Base-by-base conservation (phyloP, 768 basidiomycete species). In the Antrodiella citrinella region DNA sequence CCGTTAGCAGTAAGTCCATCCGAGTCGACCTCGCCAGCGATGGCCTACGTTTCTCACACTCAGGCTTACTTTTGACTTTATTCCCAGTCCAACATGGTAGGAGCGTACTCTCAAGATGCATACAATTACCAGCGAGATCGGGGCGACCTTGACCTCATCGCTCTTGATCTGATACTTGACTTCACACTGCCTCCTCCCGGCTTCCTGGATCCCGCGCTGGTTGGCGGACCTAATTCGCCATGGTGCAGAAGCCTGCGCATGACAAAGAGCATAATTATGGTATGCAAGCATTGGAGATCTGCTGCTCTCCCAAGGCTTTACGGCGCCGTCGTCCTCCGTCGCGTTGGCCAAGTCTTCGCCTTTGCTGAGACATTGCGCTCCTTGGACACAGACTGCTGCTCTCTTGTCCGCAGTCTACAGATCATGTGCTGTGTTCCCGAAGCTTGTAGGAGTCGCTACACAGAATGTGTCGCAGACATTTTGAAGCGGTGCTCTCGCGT, bases 241-340 rank as follows among this genome's bases (percentile, higher is more conserved):
- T 52, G 51, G 51, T 20, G 30, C 7, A 4, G 45, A n/a, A 38
- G 24, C 7, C 19, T 52, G 15, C 46, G 51, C 5, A 47, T 21
- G 23, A 52, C 48, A 47, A 52, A 52, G 21, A 26, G 26, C 4
- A 21, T 52, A 12, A 42, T 22, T 13, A 26, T 49, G 12, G 47
- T 52, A 3, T 52, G 47, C 40, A 47, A 39, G 30, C 9, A 12
- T 5, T 52, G 51, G 51, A 3, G 23, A 4, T 3, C 3, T 4
- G 30, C 38, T 4, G 51, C 47, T 3, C 18, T 44, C 4, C 38
- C 46, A 9, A 26, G 20, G 3, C 47, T 52, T 21, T 52, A 52
- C 47, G 21, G 25, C 11, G 21, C 38, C 47, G 24, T 52, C 18
- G 26, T 43, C 5, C 11, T 52, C 2, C 48, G 47, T 5, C 35